Base-by-base conservation (phyloP, 2,329 filamentous ascomycete genomes). In the Cladophialophora psammophila region DNA sequence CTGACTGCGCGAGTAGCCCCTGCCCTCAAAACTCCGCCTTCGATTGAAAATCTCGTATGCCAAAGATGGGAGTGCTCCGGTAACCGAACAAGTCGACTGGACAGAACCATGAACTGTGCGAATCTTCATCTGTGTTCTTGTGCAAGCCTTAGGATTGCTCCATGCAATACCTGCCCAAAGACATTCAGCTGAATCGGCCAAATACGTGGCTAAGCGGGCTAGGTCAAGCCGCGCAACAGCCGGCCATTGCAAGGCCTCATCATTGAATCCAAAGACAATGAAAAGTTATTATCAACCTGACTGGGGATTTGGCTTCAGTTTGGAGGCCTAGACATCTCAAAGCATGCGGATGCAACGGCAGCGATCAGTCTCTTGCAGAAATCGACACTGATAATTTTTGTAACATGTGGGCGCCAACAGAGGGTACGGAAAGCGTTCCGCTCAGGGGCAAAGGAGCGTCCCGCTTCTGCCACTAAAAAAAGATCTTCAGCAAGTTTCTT, bases 41-140 rank as follows among this genome's bases (percentile, higher is more conserved):
- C 89, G 95, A 76, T 83, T 99, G 75, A 93, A 93, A 80, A 87
- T 99, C 75, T 89, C 87, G 65, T 98, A 93, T 78, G 83, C 87
- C 38, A 91, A 91, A 78, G 88, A 90, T 65, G 87, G 84, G 31
- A 88, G 88, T 60, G 86, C 90, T 69, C 63, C 66, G 8, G 85
- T 96, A 18, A 90, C 91, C 77, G 95, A 99, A 76, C 94, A 98
- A 80, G 93, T 98, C 66, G 96, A 97, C 82, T 99, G 95, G 95
- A 90, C 91, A 35, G 95, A 99, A 80, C 90, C 93, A 73, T 68
- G 53, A 66, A 45, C 20, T 53, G 20, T 8, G 31, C n/a, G 32
- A 50, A 36, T 42, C 15, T 35, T 36, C 26, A 38, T 50, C 26
- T 26, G 20, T 50, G 7, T 31, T 26, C 45, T 50, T 50, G 45